Base-by-base conservation (phyloP, 2,329 filamentous ascomycete genomes). In the Alternaria triticina region DNA sequence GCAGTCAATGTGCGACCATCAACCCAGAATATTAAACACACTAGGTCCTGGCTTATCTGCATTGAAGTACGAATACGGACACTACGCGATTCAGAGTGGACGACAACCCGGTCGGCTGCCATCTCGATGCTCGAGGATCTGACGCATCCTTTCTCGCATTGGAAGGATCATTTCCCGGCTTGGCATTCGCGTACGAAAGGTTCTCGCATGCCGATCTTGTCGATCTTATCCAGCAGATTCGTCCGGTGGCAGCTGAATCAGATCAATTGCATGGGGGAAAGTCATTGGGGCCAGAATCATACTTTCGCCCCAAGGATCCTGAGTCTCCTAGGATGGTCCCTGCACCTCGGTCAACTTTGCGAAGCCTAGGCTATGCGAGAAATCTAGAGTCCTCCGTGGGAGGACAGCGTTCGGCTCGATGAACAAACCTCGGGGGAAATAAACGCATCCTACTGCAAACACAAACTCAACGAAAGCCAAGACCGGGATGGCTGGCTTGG, bases 201-300 rank as follows among this genome's bases (percentile, higher is more conserved):
- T 55, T 45, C 59, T 43, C 57, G 45, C 46, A 36, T 25, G 59
- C 33, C 43, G 56, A 62, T 65, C 47, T 33, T 57, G 62, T 54
- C 56, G 62, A 67, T 65, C 62, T 15, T 28, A 23, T 46, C 60
- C 27, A 30, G 30, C 56, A 46, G 43, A 28, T 54, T 27, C 15
- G 12, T 56, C 22, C 28, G 43, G 17, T 43, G n/a, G 23, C 43
- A 28, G 50, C 40, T 28, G 23, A 54, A 23, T 40, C 20, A 22
- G 36, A 33, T 13, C 12, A 17, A 36, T 28, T 3, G 11, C 9
- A 30, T 10, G 25, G 9, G 8, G 10, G 46, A 28, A 4, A 20
- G 43, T 5, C 23, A n/a, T 17, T n/a, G 43, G 28, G 27, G 12
- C 28, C 27, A 59, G 28, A 52, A 20, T 33, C 60, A 28, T 12